These are phyloP conservation scores for Xylaria acuta DNA, from an alignment of 495 filamentous ascomycete genomes.

Conservation along the genomic window DNA sequence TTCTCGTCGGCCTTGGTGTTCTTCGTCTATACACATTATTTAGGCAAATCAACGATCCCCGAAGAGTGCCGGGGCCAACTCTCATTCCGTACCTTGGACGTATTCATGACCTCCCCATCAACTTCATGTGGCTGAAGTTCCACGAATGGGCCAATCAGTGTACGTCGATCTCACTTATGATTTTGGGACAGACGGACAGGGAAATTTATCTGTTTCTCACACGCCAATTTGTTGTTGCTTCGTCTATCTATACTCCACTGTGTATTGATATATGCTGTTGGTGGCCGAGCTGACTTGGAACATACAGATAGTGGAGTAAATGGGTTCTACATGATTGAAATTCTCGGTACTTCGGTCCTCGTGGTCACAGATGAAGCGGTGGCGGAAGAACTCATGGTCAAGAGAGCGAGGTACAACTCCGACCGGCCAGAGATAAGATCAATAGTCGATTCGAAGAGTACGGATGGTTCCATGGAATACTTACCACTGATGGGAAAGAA, in stretches of 20 bases:
- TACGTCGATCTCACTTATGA: background rate
- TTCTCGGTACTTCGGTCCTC: conserved; percentile 56
- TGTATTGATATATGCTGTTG: background rate
- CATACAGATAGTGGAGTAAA: conserved; percentile 42
- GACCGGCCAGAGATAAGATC: conserved; percentile 50
- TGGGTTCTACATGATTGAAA: conserved; percentile 53
- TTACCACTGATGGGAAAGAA: conserved; percentile 51
- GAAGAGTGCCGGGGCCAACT: conserved; percentile 45
- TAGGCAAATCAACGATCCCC: conserved; percentile 43
- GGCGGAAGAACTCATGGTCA: conserved; percentile 58
- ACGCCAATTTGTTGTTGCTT: background rate
- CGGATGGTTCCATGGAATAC: conserved; percentile 48
- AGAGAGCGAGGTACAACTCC: conserved; percentile 55
- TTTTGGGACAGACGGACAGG: background rate
- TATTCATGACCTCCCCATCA: conserved; percentile 54
- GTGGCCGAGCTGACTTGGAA: background rate
- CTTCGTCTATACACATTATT: conserved; percentile 41
- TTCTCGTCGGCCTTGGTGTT: conserved; percentile 31
- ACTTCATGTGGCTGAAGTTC: conserved; percentile 58
- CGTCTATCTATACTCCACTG: background rate
- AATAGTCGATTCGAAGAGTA: conserved; percentile 50
- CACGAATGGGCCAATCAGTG: conserved; percentile 57
- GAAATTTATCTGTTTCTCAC: background rate
- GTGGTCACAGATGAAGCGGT: conserved; percentile 60
- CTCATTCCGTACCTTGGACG: conserved; percentile 51